Evolutionary conservation across 2,329 filamentous ascomycete genomes (phyloP), one percentile per base, ranked within the genome.

Genomic region (Arthroderma sp.): DNA sequence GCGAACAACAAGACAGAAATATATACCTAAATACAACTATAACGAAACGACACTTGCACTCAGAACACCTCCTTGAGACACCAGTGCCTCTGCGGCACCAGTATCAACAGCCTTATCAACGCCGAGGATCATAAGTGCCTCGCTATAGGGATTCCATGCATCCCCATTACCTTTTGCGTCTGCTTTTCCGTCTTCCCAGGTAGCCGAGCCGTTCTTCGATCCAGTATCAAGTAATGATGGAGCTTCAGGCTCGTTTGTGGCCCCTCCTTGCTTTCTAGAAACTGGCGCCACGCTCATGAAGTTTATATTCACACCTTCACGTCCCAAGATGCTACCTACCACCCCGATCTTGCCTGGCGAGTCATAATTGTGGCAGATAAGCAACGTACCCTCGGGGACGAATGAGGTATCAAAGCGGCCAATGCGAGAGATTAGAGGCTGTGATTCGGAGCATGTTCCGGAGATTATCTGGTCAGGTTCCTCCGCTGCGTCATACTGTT

Each of bases 281-380:
- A 56, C 56, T 6, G 73, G 72, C 40, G 74, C 73, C 1, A 88
- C 84, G 56, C 77, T 80, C 85, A 89, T 91, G 58, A 81, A 87
- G 38, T 74, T 75, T 59, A 89, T 86, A 56, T 91, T 91, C 43
- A 91, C 78, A 0, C 77, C 78, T 33, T 82, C 74, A 33, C 71
- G 71, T 0, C 84, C 85, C 28, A 89, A 65, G 42, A 79, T 71
- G 47, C 72, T 79, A 1, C 85, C 85, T 2, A 91, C 84, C 33
- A 78, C 77, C 2, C 85, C 85, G 58, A 91, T 89, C 69, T 87
- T 88, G 7, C 85, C 85, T 0, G 83, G 83, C 51, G 80, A 74
- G 57, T 91, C 84, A 55, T 84, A 87, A 65, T 89, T 89, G 56
- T 86, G 76, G 54, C 86, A 75, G 48, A 89, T 81, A n/a, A 88